These are phyloP conservation scores for Ogataea trehaloabstinens DNA, from an alignment of 805 yeast genomes.

Conservation along the genomic window DNA sequence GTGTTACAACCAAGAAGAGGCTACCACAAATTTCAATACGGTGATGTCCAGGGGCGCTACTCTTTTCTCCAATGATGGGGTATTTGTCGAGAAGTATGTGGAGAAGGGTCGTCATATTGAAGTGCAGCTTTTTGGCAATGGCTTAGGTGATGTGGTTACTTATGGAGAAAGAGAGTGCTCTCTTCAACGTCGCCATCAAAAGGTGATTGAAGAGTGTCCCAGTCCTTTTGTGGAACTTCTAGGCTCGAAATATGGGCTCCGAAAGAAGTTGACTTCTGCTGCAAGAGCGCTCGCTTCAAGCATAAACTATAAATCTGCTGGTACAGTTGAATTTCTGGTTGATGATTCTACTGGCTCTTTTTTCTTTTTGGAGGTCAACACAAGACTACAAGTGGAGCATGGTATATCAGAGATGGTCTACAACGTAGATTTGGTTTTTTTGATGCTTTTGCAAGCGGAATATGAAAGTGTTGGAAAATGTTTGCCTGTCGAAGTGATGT, in stretches of 20 bases:
- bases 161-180: constrained; percentile 98
- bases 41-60: constrained; percentile 92
- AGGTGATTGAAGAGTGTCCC: constrained; percentile 95
- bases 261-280: constrained; percentile 70
- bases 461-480: constrained; percentile 77
- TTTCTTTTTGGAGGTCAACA: constrained; percentile 93
- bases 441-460: constrained; percentile 94
- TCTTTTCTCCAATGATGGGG: constrained; percentile 94
- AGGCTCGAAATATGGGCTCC: constrained; percentile 39
- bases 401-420: constrained; percentile 96
- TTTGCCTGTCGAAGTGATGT: constrained; percentile 41
- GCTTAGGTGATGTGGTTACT: constrained; percentile 86
- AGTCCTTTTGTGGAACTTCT: constrained; percentile 86
- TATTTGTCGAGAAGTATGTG: constrained; percentile 89
- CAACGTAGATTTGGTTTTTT: constrained; percentile 90
- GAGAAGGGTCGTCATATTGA: constrained; percentile 96
- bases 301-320: constrained; percentile 92
- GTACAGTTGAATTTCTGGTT: constrained; percentile 93
- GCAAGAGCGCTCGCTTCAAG: constrained; percentile 78
- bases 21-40: constrained; percentile 78
- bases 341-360: constrained; percentile 83
- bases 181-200: constrained; percentile 94
- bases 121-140: constrained; percentile 95
- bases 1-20: constrained; percentile 77
- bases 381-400: constrained; percentile 96